Percentiles rank a stretch among this genome's conserved stretches.
These are phyloP conservation scores for Tetrapisispora nanseiensis DNA, from an alignment of 805 yeast species.

Conservation along the genomic window DNA sequence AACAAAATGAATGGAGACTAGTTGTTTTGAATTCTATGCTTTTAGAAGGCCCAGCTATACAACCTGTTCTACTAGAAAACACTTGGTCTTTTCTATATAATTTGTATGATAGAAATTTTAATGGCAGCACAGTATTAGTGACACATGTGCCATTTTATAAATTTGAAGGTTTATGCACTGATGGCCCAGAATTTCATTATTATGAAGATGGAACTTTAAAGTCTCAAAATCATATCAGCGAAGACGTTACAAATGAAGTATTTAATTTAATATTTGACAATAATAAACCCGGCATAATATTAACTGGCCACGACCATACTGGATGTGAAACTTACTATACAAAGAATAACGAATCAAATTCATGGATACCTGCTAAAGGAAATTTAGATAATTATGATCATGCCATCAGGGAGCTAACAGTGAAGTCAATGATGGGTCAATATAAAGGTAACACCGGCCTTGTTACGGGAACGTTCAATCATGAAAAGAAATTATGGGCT, in stretches of 20 bases:
- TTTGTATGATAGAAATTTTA: constrained; percentile 44
- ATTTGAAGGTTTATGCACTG: constrained; percentile 70
- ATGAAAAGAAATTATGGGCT: constrained; percentile 39
- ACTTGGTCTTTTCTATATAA: constrained; percentile 68
- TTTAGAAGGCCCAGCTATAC: constrained; percentile 83
- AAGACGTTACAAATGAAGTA: constrained; percentile 56
- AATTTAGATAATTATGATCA: constrained; percentile 6
- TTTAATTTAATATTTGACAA: constrained; percentile 62
- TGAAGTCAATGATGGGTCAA: constrained; percentile 94
- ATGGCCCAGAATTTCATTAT: constrained; percentile 67
- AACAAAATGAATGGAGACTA: constrained; percentile 70
- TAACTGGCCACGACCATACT: constrained; percentile 94
- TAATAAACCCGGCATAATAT: constrained; percentile 61
- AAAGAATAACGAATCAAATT: constrained; percentile 30
- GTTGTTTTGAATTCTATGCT: constrained; percentile 81
- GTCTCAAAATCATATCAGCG: constrained; percentile 76
- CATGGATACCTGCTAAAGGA: constrained; percentile 38
- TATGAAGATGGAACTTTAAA: constrained; percentile 51
- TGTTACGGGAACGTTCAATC: constrained; percentile 60
- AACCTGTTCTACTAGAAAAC: constrained; percentile 53
- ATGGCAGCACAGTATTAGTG: constrained; percentile 71
- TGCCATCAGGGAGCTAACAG: constrained; percentile 66
- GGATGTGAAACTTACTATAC: constrained; percentile 76
- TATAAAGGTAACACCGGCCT: constrained; percentile 84
- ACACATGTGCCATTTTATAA: constrained; percentile 90